Evolutionary conservation across 148 eudicot genomes (phyloP), one percentile per base, ranked within the genome.

Genomic region (Camellia granthamiana): DNA sequence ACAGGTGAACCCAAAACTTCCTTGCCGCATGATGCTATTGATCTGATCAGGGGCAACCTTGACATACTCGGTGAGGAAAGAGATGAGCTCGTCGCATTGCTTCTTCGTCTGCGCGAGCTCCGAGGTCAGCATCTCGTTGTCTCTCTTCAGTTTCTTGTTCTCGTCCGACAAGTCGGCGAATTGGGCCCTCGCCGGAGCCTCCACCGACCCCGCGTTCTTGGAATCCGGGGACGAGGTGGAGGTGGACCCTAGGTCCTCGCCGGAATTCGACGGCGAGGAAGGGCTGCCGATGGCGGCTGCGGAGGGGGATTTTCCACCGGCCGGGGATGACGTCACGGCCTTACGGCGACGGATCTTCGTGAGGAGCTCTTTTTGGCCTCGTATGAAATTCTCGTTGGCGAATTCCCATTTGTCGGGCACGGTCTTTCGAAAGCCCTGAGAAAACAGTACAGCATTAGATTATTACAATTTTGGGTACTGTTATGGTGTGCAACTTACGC

Each of bases 401-500:
- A 95, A 95, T 74, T 95, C 98, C 98, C 98, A 93, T 76, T 90
- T 95, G 86, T 93, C 97, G 3, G 98, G 94, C 59, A 92, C 98
- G 10, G 82, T 88, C 80, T 95, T 95, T 30, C 94, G 92, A 52
- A 95, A 95, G 7, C 98, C 16, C 30, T 72, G 44, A 55, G 30
- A 19, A 46, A 6, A 72, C 38, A 49, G 51, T 1, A 51, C 3
- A 72, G 21, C 66, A 5, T 19, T 62, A 51, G n/a, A 10, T 4
- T 16, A 16, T 3, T 23, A 62, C 21, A 62, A 61, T 3, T 61
- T 2, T n/a, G n/a, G n/a, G n/a, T n/a, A n/a, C n/a, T n/a, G n/a
- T n/a, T n/a, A n/a, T n/a, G n/a, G n/a, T n/a, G n/a, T n/a, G n/a
- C n/a, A n/a, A n/a, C n/a, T n/a, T n/a, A n/a, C n/a, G n/a, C n/a